phyloP scores from a whole-genome alignment of 495 filamentous ascomycete species.

The Penicillium lagena region DNA sequence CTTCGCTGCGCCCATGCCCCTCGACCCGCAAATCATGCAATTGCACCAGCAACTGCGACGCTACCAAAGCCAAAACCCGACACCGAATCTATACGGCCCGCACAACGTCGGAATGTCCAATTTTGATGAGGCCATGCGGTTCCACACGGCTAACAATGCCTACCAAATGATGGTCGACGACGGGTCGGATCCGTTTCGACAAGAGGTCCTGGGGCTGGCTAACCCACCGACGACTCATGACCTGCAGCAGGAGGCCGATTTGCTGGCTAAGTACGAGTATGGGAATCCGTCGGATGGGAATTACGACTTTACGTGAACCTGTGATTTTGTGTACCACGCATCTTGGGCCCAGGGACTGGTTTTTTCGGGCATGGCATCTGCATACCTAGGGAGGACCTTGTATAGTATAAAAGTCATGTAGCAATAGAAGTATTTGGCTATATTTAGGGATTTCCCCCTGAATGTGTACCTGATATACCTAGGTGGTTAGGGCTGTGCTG shows the following conservation, averaged over 20 bases:
- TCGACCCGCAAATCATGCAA: slow-evolving; percentile 42
- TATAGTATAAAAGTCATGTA: too few relatives aligned
- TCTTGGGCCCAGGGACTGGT: too few relatives aligned
- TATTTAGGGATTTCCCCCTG: background rate
- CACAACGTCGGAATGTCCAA: slow-evolving; percentile 23
- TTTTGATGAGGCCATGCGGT: slow-evolving; percentile 37
- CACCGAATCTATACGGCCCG: slow-evolving; percentile 24
- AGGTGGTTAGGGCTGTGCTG: slow-evolving; percentile 28
- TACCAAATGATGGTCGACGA: slow-evolving; percentile 44
- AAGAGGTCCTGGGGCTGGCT: slow-evolving; percentile 34
- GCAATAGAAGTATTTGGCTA: background rate
- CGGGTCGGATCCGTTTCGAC: slow-evolving; percentile 31
- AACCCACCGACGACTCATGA: slow-evolving; percentile 32
- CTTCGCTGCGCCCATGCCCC: slow-evolving; percentile 30
- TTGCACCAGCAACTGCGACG: slow-evolving; percentile 33
- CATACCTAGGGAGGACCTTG: too few relatives aligned
- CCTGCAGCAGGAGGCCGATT: slow-evolving; percentile 37
- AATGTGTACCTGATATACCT: background rate
- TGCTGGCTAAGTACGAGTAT: slow-evolving; percentile 38
- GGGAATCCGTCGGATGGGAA: slow-evolving; percentile 34
- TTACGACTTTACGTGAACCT: slow-evolving; percentile 31
- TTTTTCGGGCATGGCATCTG: too few relatives aligned
- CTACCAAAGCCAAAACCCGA: slow-evolving; percentile 32
- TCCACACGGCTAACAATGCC: slow-evolving; percentile 30
- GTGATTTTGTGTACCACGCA: too few relatives aligned